A percentile compares a stretch with the other conserved stretches of the same genome.
Conservation (phyloP, 352 stramenopile species). For the Thraustochytrium sp. region DNA sequence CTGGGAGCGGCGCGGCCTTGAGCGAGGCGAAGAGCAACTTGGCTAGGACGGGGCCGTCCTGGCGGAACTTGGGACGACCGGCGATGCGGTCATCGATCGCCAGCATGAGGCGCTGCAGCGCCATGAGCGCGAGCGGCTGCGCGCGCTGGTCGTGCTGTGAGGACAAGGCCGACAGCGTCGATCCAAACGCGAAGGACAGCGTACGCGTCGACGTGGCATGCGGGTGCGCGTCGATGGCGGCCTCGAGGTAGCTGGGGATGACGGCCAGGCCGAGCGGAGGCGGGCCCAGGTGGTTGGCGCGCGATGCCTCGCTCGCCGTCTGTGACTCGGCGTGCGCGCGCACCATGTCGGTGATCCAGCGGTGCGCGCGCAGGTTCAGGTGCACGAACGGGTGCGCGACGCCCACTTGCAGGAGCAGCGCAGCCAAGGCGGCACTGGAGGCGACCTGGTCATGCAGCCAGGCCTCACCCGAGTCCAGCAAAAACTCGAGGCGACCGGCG, state of each 20-base stretch:
- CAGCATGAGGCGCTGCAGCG: background rate
- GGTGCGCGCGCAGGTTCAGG: slow-evolving; percentile 21
- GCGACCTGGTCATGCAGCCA: background rate
- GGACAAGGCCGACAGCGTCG: background rate
- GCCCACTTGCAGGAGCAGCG: background rate
- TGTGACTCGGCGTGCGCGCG: background rate
- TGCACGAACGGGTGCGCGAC: slow-evolving; percentile 26
- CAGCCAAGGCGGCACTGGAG: background rate
- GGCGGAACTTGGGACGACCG: background rate
- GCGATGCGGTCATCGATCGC: slow-evolving; percentile 16
- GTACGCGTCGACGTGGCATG: background rate
- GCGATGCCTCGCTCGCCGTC: background rate
- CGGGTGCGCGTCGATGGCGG: background rate
- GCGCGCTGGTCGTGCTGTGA: background rate
- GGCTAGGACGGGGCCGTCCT: background rate
- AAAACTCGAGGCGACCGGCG: background rate
- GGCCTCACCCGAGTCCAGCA: background rate
- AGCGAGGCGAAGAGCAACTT: background rate
- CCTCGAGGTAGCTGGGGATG: background rate
- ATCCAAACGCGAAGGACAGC: background rate
- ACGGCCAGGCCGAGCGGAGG: background rate
- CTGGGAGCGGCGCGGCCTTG: background rate
- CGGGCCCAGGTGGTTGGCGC: background rate
- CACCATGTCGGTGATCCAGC: slow-evolving; percentile 19
- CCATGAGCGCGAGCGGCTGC: background rate